Conservation (phyloP, 78 protist species). For the Salpingoeca rosetta region DNA sequence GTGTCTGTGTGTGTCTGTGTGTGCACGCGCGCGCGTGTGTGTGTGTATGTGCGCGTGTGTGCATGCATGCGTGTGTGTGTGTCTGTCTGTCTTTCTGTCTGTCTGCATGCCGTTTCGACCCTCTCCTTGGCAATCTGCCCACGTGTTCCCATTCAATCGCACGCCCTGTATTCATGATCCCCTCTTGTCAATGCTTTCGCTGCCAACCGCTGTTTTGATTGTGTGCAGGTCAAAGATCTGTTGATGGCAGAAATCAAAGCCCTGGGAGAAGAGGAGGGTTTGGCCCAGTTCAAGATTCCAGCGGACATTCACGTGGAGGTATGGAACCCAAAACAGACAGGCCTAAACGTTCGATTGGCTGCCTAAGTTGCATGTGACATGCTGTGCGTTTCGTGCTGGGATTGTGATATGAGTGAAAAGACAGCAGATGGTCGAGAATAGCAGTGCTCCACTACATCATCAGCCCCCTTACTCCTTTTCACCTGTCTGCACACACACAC, state of each 20-base stretch:
- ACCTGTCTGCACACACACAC: too few relatives aligned
- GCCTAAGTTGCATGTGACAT: too few relatives aligned
- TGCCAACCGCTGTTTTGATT: neutral
- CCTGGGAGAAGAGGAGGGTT: neutral
- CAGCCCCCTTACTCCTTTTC: too few relatives aligned
- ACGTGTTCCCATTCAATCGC: too few relatives aligned
- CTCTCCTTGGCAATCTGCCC: neutral
- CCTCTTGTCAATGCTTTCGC: too few relatives aligned
- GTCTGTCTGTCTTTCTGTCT: too few relatives aligned
- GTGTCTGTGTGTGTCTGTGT: neutral
- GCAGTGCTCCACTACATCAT: slow-evolving; percentile 35
- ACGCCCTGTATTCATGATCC: too few relatives aligned
- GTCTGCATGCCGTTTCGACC: neutral
- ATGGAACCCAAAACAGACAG: too few relatives aligned
- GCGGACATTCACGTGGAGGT: neutral
- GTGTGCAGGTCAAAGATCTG: neutral
- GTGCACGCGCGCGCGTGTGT: neutral
- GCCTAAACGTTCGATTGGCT: too few relatives aligned
- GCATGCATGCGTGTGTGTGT: too few relatives aligned
- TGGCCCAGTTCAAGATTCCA: neutral
- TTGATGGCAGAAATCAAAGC: neutral
- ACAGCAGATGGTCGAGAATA: slow-evolving; percentile 33
- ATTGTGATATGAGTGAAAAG: too few relatives aligned
- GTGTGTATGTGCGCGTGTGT: neutral
- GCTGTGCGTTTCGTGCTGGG: too few relatives aligned